A percentile compares a stretch with the other conserved stretches of the same genome.
phyloP scores from a whole-genome alignment of 2,329 filamentous ascomycete species.

The Trichophaea hybrida region DNA sequence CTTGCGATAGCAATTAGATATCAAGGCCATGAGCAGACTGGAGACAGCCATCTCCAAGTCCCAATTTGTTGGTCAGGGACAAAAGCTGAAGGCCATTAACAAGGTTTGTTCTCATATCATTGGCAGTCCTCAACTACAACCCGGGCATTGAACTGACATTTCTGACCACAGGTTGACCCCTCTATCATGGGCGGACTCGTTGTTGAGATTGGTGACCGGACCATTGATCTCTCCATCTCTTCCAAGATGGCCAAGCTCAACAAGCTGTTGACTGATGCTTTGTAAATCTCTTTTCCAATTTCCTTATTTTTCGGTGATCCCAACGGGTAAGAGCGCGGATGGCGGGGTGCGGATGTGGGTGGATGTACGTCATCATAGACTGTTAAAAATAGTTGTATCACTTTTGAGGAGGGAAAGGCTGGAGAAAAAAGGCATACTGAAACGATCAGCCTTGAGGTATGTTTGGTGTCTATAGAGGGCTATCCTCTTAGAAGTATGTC shows the following conservation, averaged over 20 bases:
- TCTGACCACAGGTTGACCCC: slow-evolving; percentile 57
- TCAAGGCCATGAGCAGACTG: slow-evolving; percentile 69
- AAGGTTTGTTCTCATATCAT: slow-evolving; percentile 42
- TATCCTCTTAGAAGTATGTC: no score
- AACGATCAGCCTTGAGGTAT: no score
- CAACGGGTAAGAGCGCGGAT: background rate
- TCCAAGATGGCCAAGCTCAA: slow-evolving; percentile 95
- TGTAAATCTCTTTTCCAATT: slow-evolving; percentile 50
- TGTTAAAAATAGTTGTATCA: slow-evolving; percentile 3
- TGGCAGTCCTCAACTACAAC: background rate
- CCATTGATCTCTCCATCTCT: slow-evolving; percentile 92
- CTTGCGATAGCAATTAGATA: slow-evolving; percentile 57
- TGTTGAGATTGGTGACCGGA: slow-evolving; percentile 93
- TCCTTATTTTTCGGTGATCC: background rate
- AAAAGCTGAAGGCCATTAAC: slow-evolving; percentile 96
- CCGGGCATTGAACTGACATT: background rate
- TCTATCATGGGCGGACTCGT: slow-evolving; percentile 88
- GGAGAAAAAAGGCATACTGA: no score
- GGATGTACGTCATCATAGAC: slow-evolving; percentile 4
- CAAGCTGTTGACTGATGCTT: slow-evolving; percentile 90
- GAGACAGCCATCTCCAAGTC: slow-evolving; percentile 84
- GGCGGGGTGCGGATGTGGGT: background rate
- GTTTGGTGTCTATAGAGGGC: no score
- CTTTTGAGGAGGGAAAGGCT: background rate
- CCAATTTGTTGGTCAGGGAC: slow-evolving; percentile 70